Evolutionary conservation across 2,329 filamentous ascomycete genomes (phyloP).

Genomic region (Exophiala mesophila): DNA sequence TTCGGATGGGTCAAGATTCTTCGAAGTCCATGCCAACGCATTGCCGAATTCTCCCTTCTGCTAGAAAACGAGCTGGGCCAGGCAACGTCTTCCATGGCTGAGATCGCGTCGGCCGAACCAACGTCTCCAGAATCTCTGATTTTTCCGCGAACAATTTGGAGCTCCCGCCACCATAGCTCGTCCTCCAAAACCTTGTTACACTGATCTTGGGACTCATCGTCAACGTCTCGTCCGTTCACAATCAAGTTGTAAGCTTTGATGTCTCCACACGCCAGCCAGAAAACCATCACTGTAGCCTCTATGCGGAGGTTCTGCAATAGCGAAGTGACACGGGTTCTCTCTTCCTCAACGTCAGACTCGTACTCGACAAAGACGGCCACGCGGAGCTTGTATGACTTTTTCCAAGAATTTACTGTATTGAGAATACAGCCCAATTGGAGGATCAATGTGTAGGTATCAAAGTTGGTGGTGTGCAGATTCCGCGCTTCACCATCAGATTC

Average conservation of each 20-base stretch:
- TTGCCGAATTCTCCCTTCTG: constrained; percentile 37
- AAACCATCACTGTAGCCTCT: constrained; percentile 71
- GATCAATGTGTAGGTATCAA: constrained; percentile 86
- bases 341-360: constrained; percentile 75
- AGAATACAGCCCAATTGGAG: constrained; percentile 81
- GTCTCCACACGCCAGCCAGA: constrained; percentile 71
- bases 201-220: constrained; percentile 52
- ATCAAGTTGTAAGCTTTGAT: constrained; percentile 71
- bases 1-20: constrained; percentile 59
- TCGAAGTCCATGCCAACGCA: constrained; percentile 55
- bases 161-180: constrained; percentile 78
- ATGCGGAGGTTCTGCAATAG: constrained; percentile 78
- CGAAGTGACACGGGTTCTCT: constrained; percentile 64
- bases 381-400: constrained; percentile 64
- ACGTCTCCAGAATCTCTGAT: constrained; percentile 27
- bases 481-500: constrained; percentile 48
- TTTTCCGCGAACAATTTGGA: constrained; percentile 48
- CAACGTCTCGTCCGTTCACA: constrained; percentile 62
- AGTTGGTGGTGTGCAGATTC: constrained; percentile 76
- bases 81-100: constrained; percentile 41
- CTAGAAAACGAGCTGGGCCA: constrained; percentile 53
- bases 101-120: constrained; percentile 41
- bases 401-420: constrained; percentile 76
- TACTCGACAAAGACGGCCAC: constrained; percentile 88
- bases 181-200: constrained; percentile 64